Conservation (phyloP, 495 filamentous ascomycete species). For the Penicillium taxi region DNA sequence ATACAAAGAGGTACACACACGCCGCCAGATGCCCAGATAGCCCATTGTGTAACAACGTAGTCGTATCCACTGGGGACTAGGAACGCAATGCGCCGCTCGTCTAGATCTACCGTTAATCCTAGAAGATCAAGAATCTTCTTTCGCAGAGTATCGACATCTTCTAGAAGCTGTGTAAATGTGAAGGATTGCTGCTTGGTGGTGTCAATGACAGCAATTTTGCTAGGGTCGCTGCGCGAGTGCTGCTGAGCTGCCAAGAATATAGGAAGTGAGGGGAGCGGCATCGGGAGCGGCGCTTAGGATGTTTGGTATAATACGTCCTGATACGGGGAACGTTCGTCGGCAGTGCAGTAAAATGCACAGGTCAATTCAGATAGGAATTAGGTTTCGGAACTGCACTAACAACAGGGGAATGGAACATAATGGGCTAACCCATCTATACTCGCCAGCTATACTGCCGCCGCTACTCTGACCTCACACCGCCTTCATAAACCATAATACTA, state of each 20-base stretch:
- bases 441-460: too few species aligned
- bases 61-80: conserved; percentile 86
- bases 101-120: conserved; percentile 43
- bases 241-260: conserved; percentile 56
- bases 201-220: conserved; percentile 67
- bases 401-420: too few species aligned
- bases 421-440: too few species aligned
- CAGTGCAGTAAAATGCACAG: too few species aligned
- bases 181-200: conserved; percentile 61
- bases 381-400: too few species aligned
- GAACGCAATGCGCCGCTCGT: conserved; percentile 72
- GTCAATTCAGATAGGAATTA: too few species aligned
- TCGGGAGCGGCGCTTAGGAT: too few species aligned
- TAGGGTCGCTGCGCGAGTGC: conserved; percentile 50
- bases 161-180: conserved; percentile 69
- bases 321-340: too few species aligned
- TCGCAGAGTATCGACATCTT: conserved; percentile 61
- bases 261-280: conserved; percentile 57
- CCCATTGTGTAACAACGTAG: conserved; percentile 69
- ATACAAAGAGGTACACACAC: conserved; percentile 36
- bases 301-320: too few species aligned
- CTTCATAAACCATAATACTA: too few species aligned
- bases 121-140: conserved; percentile 50
- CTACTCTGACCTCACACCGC: too few species aligned
- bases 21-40: conserved; percentile 34